These are phyloP conservation scores for Ilyonectria sp. DNA, from an alignment of 2,329 filamentous ascomycete species.

Conservation along the genomic window DNA sequence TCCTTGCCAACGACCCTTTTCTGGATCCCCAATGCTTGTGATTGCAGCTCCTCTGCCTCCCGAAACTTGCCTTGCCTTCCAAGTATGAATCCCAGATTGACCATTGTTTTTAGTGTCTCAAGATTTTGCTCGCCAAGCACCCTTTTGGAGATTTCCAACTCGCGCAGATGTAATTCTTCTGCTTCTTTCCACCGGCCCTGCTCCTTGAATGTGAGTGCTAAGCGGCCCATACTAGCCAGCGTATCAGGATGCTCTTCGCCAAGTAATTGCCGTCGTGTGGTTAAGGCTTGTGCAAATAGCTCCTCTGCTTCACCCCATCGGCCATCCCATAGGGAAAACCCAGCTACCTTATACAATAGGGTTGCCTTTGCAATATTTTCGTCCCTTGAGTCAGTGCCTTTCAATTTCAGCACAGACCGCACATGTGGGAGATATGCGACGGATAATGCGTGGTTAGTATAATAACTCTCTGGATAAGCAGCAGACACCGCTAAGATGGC, in stretches of 20 bases:
- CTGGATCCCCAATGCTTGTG: too few relatives aligned
- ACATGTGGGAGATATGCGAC: constrained; percentile 46
- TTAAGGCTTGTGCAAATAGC: neutral
- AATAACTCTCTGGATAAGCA: constrained; percentile 32
- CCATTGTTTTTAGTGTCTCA: too few relatives aligned
- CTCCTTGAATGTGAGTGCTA: neutral
- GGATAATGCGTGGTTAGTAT: constrained; percentile 7
- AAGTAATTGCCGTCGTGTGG: neutral
- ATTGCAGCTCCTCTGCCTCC: too few relatives aligned
- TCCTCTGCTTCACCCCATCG: constrained; percentile 3
- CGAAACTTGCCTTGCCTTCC: too few relatives aligned
- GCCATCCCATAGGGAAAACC: constrained; percentile 4
- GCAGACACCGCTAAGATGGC: constrained; percentile 40
- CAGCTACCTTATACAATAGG: constrained; percentile 11
- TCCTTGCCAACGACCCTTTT: too few relatives aligned
- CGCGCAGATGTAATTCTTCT: too few relatives aligned
- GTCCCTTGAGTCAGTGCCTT: constrained; percentile 26
- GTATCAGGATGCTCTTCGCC: constrained; percentile 9
- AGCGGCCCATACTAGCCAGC: neutral
- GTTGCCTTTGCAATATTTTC: constrained; percentile 20
- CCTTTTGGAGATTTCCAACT: too few relatives aligned
- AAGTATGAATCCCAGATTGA: too few relatives aligned
- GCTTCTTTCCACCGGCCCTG: too few relatives aligned
- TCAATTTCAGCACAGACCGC: constrained; percentile 32
- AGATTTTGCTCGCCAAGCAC: too few relatives aligned